phyloP scores from a whole-genome alignment of 1,139 yeast genomes.

The Sugiyamaella pinicola region DNA sequence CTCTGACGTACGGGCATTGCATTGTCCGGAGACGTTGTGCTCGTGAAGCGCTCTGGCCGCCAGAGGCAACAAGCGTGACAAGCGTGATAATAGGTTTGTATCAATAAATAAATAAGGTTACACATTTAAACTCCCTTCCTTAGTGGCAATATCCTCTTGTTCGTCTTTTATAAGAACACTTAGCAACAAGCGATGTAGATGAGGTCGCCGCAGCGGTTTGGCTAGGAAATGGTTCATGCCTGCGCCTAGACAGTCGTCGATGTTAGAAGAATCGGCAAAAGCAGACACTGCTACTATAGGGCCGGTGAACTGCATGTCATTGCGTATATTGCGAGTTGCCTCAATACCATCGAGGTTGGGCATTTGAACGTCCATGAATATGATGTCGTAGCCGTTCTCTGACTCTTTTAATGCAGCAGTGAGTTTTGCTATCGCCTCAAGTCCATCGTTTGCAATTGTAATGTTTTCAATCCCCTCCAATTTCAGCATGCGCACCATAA shows the following conservation, averaged over 20 bases:
- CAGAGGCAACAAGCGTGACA: no score
- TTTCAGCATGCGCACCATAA: conserved; percentile 81
- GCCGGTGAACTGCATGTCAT: conserved; percentile 56
- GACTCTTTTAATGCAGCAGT: conserved; percentile 43
- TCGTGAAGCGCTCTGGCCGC: no score
- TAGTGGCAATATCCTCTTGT: not conserved
- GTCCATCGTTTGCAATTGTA: conserved; percentile 85
- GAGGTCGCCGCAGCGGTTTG: conserved; percentile 57
- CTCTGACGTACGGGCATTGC: no score
- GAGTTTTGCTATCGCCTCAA: conserved; percentile 74
- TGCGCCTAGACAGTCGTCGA: conserved; percentile 74
- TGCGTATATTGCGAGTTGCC: conserved; percentile 74
- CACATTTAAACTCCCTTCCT: conserved; percentile 1
- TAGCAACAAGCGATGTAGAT: conserved; percentile 30
- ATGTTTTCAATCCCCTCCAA: conserved; percentile 78
- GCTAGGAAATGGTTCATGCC: conserved; percentile 93
- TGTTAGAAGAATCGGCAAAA: conserved; percentile 89
- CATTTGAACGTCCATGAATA: conserved; percentile 98
- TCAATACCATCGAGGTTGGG: conserved; percentile 87
- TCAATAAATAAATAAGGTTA: conserved; percentile 3
- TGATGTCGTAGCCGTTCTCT: conserved; percentile 58
- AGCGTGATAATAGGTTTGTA: not conserved
- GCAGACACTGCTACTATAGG: conserved; percentile 96
- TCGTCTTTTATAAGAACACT: conserved; percentile 25
- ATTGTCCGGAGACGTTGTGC: no score